A percentile compares a stretch with the other conserved stretches of the same genome.
These are phyloP conservation scores for Ophidiomyces ophidiicola DNA, from an alignment of 2,329 filamentous ascomycete species.

Conservation along the genomic window DNA sequence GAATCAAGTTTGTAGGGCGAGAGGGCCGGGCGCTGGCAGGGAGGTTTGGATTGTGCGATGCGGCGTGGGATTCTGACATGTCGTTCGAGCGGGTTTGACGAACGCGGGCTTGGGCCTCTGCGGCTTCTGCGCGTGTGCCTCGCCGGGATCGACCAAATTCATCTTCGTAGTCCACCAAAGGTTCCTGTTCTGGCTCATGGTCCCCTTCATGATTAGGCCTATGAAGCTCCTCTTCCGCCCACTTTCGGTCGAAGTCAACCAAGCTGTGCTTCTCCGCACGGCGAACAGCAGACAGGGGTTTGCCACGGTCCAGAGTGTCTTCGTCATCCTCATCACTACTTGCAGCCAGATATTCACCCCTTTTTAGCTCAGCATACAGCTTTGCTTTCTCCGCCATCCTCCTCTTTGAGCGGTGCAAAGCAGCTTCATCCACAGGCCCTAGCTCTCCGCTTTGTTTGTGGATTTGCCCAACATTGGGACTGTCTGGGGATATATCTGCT, in stretches of 20 bases:
- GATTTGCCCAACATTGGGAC: conserved; percentile 46
- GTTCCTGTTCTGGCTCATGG: conserved; percentile 37
- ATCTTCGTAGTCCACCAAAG: conserved; percentile 76
- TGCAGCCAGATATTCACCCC: conserved; percentile 61
- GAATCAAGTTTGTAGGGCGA: conserved; percentile 58
- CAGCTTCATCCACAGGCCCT: conserved; percentile 46
- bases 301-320: conserved; percentile 3
- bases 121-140: conserved; percentile 58
- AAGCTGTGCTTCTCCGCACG: conserved; percentile 39
- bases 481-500: conserved; percentile 44
- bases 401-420: conserved; percentile 55
- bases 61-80: conserved; percentile 14
- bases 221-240: conserved; percentile 55
- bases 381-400: conserved; percentile 85
- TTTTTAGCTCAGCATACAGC: conserved; percentile 78
- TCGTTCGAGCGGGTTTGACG: conserved; percentile 9
- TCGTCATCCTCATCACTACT: conserved; percentile 27
- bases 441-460: conserved; percentile 50
- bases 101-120: conserved; percentile 42
- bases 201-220: conserved; percentile 23
- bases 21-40: conserved; percentile 33
- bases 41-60: conserved; percentile 18
- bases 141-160: conserved; percentile 77
- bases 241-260: conserved; percentile 93
- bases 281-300: conserved; percentile 14